Conservation (phyloP, 441 rosid genomes). For the Adansonia grandidieri region DNA sequence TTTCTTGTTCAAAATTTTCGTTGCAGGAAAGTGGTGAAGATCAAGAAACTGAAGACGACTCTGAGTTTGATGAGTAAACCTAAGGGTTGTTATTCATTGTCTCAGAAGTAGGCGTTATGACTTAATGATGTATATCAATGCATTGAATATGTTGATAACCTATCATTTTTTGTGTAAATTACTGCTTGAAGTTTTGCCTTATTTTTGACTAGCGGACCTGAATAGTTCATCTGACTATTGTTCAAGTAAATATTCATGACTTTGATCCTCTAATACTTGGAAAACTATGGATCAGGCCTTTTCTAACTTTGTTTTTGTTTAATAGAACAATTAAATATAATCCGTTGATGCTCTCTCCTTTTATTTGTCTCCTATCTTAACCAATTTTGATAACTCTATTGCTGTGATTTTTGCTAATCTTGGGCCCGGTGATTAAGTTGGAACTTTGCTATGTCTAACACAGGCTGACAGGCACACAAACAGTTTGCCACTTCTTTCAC, state of each 20-base stretch:
- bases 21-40: conserved; percentile 69
- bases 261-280: background rate
- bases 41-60: conserved; percentile 63
- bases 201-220: background rate
- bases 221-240: background rate
- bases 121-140: conserved; percentile 30
- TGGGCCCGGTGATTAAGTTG: background rate
- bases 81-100: conserved; percentile 24
- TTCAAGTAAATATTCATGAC: conserved; percentile 6
- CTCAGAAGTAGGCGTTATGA: conserved; percentile 21
- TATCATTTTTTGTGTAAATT: conserved; percentile 37
- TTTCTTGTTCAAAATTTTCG: conserved; percentile 7
- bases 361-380: background rate
- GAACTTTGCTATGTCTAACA: background rate
- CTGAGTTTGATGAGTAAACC: conserved; percentile 55
- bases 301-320: background rate
- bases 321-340: background rate
- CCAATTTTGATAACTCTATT: background rate
- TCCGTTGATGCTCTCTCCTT: background rate
- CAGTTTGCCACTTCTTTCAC: background rate
- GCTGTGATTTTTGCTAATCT: background rate
- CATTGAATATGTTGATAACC: conserved; percentile 16
- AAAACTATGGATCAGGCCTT: background rate
- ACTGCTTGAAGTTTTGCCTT: conserved; percentile 16
- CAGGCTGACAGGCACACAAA: background rate